phyloP scores from a whole-genome alignment of 2,329 filamentous ascomycete species.

The Penicillium italicum region DNA sequence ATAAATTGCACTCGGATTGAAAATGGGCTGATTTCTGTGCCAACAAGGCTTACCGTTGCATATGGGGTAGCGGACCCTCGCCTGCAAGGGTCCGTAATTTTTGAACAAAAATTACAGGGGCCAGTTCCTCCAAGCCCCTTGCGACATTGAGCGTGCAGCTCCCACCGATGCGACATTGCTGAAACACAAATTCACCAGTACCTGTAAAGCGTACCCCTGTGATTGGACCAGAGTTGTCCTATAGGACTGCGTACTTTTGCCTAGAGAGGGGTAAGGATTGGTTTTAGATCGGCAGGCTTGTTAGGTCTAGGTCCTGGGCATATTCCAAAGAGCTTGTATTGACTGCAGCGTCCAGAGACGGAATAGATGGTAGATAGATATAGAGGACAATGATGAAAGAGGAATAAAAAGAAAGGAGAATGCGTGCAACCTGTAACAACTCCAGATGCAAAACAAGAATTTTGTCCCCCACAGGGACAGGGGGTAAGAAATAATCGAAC shows the following conservation, averaged over 20 bases:
- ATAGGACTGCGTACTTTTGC: not conserved
- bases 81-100: no score
- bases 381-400: not conserved
- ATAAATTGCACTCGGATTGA: no score
- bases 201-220: not conserved
- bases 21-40: no score
- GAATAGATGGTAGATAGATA: not conserved
- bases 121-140: no score
- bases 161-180: not conserved
- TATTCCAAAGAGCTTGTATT: not conserved
- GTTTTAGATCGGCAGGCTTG: not conserved
- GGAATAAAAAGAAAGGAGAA: not conserved
- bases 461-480: not conserved
- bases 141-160: no score
- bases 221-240: not conserved
- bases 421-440: conserved; percentile 4
- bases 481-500: not conserved
- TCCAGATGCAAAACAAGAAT: conserved; percentile 5
- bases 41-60: no score
- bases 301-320: not conserved
- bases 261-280: not conserved
- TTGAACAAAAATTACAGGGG: no score
- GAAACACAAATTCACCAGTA: not conserved
- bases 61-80: no score
- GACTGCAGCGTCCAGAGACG: not conserved